Evolutionary conservation across 441 rosid species (phyloP).

Genomic region (Pelargonium myrrhifolium): DNA sequence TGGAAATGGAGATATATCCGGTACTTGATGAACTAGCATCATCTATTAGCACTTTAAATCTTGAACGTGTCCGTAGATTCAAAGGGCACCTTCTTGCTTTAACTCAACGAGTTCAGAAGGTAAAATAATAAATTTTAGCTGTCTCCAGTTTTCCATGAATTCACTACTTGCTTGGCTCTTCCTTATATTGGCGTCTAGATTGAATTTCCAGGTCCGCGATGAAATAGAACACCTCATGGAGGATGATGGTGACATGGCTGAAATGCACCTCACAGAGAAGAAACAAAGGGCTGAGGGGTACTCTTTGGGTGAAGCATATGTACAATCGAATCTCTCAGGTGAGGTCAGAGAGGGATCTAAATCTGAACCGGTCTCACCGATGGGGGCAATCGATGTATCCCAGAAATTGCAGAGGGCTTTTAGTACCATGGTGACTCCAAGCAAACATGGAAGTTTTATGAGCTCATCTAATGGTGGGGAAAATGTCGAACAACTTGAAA

Average conservation of each 20-base stretch:
- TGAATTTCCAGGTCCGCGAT: conserved; percentile 65
- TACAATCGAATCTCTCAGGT: conserved; percentile 33
- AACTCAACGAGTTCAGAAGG: conserved; percentile 97
- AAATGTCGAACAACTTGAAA: conserved; percentile 87
- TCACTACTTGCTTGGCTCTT: conserved; percentile 18
- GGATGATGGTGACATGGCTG: conserved; percentile 99
- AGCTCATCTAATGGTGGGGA: conserved; percentile 55
- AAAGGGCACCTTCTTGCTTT: conserved; percentile 86
- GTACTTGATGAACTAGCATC: conserved; percentile 83
- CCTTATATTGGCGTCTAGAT: conserved; percentile 20
- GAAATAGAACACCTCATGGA: conserved; percentile 97
- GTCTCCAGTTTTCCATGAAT: conserved; percentile 2
- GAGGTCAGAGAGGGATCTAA: conserved; percentile 39
- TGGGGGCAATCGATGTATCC: conserved; percentile 41
- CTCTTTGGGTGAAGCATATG: conserved; percentile 35
- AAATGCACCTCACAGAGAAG: conserved; percentile 94
- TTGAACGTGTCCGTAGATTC: conserved; percentile 79
- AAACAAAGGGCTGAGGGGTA: conserved; percentile 63
- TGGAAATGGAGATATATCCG: conserved; percentile 83
- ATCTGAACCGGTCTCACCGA: conserved; percentile 90
- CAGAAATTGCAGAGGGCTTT: conserved; percentile 74
- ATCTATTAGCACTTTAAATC: conserved; percentile 73
- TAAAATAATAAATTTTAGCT: conserved; percentile 19
- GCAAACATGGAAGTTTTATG: conserved; percentile 57
- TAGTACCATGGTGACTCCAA: conserved; percentile 60